These are phyloP conservation scores for Perilla frutescens DNA, from an alignment of 257 asterid genomes.

Conservation along the genomic window DNA sequence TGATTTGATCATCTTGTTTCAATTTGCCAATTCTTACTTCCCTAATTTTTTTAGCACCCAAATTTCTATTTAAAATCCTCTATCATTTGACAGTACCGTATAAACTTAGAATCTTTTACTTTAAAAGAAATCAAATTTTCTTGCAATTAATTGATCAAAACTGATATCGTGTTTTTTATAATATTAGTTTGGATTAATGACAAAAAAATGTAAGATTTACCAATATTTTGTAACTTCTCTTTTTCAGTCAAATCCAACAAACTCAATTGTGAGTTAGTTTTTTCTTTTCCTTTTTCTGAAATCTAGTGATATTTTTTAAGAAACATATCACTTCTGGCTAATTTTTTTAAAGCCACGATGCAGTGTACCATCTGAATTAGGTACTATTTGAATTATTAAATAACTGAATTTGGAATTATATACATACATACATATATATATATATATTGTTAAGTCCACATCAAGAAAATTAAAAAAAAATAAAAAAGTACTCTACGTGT, in stretches of 20 bases:
- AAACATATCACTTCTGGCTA: neutral
- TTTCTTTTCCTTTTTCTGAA: neutral
- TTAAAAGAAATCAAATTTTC: too few species aligned
- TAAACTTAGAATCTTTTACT: too few species aligned
- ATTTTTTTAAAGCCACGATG: neutral
- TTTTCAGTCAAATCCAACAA: neutral
- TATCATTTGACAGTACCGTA: too few species aligned
- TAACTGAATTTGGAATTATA: neutral
- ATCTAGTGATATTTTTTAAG: neutral
- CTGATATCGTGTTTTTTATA: too few species aligned
- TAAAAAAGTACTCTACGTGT: neutral
- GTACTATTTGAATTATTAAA: neutral
- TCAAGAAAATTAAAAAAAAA: neutral
- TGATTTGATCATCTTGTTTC: too few species aligned
- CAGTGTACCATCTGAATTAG: neutral
- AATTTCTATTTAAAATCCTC: too few species aligned
- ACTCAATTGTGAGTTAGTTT: neutral
- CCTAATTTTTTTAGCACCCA: too few species aligned
- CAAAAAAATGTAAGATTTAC: neutral
- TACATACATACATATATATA: too few species aligned
- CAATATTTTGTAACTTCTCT: neutral
- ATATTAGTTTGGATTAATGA: neutral
- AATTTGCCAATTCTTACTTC: neutral
- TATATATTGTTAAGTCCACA: neutral
- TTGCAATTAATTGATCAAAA: too few species aligned